phyloP scores from a whole-genome alignment of 108 stramenopile genomes.

The Epithemia pelagica region DNA sequence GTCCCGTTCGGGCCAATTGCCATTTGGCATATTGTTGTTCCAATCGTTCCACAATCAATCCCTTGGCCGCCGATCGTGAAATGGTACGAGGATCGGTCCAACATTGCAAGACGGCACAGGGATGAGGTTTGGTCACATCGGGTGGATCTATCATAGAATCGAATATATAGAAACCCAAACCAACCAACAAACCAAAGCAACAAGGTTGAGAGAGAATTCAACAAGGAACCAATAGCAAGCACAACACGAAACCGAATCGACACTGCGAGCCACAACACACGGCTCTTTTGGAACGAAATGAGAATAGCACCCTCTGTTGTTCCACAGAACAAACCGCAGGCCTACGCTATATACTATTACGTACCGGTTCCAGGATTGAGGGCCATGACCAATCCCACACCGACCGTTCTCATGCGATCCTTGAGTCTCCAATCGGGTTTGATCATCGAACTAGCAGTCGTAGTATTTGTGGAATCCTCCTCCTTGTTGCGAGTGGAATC shows the following conservation, averaged over 20 bases:
- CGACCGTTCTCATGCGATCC: conserved; percentile 90
- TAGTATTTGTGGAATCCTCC: neutral
- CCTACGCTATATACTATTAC: too few species aligned
- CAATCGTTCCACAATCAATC: conserved; percentile 80
- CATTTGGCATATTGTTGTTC: conserved; percentile 89
- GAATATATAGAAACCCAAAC: conserved; percentile 58
- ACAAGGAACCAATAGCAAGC: too few species aligned
- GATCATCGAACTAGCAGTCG: neutral
- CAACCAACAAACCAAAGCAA: neutral
- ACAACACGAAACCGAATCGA: too few species aligned
- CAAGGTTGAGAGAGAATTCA: neutral
- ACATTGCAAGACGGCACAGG: conserved; percentile 87
- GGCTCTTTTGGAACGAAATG: too few species aligned
- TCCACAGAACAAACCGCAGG: too few species aligned
- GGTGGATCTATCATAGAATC: too few species aligned
- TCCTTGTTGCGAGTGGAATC: neutral
- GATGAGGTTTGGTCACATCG: conserved; percentile 82
- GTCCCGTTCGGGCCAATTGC: conserved; percentile 59
- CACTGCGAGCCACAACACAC: too few species aligned
- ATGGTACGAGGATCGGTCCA: conserved; percentile 91
- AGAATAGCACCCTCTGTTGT: too few species aligned
- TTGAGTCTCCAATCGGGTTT: conserved; percentile 75
- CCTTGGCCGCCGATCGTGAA: conserved; percentile 74
- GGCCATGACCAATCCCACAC: conserved; percentile 91
- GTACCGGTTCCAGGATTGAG: conserved; percentile 42